phyloP scores from a whole-genome alignment of 306 rosid genomes.

The Quercus gilva region DNA sequence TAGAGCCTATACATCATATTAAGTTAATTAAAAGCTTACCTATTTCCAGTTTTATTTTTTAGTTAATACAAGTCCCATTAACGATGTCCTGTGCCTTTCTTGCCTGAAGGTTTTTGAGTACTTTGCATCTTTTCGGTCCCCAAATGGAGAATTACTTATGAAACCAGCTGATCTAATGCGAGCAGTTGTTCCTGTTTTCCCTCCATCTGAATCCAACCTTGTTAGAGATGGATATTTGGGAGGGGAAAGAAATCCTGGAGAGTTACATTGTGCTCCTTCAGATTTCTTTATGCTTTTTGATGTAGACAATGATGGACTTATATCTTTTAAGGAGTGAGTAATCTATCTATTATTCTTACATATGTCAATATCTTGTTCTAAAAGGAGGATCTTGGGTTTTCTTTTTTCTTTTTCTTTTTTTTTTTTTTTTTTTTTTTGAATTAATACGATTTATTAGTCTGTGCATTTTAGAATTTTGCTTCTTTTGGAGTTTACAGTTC shows the following conservation, averaged over 20 bases:
- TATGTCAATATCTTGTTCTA: not conserved
- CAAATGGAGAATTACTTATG: constrained; percentile 79
- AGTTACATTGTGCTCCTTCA: constrained; percentile 65
- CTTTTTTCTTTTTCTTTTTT: not conserved
- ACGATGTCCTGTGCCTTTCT: constrained; percentile 22
- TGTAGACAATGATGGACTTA: constrained; percentile 60
- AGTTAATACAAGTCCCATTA: constrained; percentile 10
- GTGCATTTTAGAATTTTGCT: not conserved
- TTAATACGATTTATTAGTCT: not conserved
- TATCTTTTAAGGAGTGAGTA: constrained; percentile 92
- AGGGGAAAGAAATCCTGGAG: constrained; percentile 90
- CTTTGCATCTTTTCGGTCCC: constrained; percentile 67
- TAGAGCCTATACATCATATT: constrained; percentile 1
- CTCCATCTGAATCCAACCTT: constrained; percentile 89
- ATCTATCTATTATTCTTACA: not conserved
- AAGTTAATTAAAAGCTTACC: not conserved
- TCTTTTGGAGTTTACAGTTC: not conserved
- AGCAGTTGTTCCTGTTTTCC: constrained; percentile 93
- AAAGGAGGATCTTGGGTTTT: not conserved
- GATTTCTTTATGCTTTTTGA: constrained; percentile 89
- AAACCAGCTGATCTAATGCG: constrained; percentile 85
- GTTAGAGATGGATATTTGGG: constrained; percentile 84
- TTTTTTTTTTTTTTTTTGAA: not conserved
- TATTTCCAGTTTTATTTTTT: not conserved
- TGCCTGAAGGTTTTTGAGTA: constrained; percentile 78